These are phyloP conservation scores for Nymphaea colorata DNA, from an alignment of 164 flowering plant genomes.

Conservation along the genomic window DNA sequence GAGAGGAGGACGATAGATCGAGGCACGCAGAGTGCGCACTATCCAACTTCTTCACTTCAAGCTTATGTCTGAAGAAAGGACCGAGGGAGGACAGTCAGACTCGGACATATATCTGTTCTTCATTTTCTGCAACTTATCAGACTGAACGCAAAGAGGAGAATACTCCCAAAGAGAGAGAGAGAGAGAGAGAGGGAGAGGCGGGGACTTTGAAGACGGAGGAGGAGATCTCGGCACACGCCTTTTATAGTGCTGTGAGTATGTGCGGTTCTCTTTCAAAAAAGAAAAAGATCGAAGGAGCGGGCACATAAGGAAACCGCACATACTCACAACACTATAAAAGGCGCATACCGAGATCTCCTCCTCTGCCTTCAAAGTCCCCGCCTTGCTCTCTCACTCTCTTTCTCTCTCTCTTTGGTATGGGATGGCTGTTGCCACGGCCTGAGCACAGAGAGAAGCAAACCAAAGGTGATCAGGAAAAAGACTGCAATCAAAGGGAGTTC, in stretches of 20 bases:
- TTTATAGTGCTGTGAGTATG: neutral
- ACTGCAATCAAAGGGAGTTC: no score
- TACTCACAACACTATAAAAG: neutral
- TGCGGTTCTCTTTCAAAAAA: neutral
- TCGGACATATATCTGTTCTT: neutral
- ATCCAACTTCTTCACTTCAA: neutral
- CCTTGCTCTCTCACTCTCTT: neutral
- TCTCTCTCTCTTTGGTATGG: neutral
- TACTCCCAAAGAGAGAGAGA: neutral
- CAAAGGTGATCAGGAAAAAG: no score
- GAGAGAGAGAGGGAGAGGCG: neutral
- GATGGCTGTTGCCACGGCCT: no score
- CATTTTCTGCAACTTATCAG: neutral
- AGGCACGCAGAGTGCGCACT: neutral
- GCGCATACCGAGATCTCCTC: neutral
- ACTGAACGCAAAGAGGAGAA: neutral
- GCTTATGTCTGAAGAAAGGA: neutral
- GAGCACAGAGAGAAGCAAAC: no score
- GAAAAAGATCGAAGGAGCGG: neutral
- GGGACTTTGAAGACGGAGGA: neutral
- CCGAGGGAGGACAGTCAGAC: neutral
- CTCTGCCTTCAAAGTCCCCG: neutral
- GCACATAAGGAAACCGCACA: neutral
- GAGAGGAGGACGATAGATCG: neutral
- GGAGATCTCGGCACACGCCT: neutral